phyloP scores from a whole-genome alignment of 1,284 basidiomycete species.

The Ganoderma lingzhi region DNA sequence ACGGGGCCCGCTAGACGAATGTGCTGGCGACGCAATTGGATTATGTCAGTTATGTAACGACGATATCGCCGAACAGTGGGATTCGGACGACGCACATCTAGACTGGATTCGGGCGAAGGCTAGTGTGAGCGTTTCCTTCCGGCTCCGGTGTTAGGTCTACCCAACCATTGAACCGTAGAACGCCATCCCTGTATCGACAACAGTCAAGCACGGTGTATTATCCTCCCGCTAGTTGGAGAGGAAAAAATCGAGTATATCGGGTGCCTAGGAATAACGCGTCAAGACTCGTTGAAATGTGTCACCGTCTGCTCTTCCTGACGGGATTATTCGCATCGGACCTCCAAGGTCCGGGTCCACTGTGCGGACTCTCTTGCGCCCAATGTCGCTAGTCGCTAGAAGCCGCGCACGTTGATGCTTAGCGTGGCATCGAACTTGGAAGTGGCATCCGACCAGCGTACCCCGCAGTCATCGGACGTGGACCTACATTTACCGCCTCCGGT shows the following conservation, averaged over 20 bases:
- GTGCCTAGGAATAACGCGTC: neutral
- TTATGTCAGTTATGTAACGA: neutral
- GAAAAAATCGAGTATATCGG: neutral
- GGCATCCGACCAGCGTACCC: too few species aligned
- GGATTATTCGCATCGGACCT: neutral
- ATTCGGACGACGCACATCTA: neutral
- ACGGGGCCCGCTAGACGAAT: neutral
- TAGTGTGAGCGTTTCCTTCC: too few species aligned
- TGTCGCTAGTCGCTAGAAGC: neutral
- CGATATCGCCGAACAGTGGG: neutral
- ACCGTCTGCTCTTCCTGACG: neutral
- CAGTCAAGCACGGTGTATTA: neutral
- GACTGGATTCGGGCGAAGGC: neutral
- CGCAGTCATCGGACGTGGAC: too few species aligned
- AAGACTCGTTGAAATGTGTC: neutral
- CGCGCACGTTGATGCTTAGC: neutral
- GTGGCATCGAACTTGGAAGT: neutral
- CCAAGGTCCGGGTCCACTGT: neutral
- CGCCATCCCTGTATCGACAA: too few species aligned
- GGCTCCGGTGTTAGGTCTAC: too few species aligned
- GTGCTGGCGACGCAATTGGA: neutral
- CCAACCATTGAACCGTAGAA: too few species aligned
- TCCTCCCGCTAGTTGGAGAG: neutral
- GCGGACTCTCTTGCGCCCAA: neutral
- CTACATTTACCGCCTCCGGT: too few species aligned